Base-by-base conservation (phyloP, 2,329 filamentous ascomycete species). In the Cladosporium sp. region DNA sequence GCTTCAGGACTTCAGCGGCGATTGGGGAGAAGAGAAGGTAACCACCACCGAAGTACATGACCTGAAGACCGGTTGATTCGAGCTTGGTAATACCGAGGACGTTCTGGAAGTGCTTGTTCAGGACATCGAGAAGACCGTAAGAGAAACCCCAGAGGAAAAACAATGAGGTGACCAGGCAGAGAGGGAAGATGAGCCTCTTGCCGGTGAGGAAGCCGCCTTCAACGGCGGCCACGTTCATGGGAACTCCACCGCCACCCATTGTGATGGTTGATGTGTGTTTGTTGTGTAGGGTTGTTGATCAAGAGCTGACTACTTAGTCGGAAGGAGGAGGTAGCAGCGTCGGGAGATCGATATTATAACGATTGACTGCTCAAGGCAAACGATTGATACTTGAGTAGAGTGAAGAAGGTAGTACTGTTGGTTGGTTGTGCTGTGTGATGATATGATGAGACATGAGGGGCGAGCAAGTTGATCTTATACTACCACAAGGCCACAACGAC, bases 121-220 rank as follows among this genome's bases (percentile, higher is more conserved):
- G 60, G 32, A 71, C 70, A 62, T 71, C 67, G 50, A 69, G 57
- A 61, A 68, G 65, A 60, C 70, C 70, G 62, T 72, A 71, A n/a
- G 65, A 67, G 66, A 72, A 72, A 40, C 70, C 70, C 70, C 71
- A 73, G 56, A 73, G 69, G 71, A 78, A 79, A 72, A 79, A 78
- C 44, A 79, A 72, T 32, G 73, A 71, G 42, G 76, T 79, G 68
- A 79, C 75, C 44, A 78, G 67, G 13, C 68, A 62, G 48, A 81
- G 74, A 9, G 79, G 79, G 61, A 78, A 72, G 66, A 81, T 77
- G 54, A 80, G 74, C 70, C 73, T 70, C 58, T 73, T 68, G 60
- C 74, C 71, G 15, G 76, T 77, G 48, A 78, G 70, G 66, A 71
- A 76, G 58, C 75, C 74, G 49, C 73, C 70, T 51, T 68, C 66